Percentiles rank a stretch among this genome's conserved stretches.
phyloP scores from a whole-genome alignment of 1,139 yeast species.

The Zygotorulaspora mrakii region DNA sequence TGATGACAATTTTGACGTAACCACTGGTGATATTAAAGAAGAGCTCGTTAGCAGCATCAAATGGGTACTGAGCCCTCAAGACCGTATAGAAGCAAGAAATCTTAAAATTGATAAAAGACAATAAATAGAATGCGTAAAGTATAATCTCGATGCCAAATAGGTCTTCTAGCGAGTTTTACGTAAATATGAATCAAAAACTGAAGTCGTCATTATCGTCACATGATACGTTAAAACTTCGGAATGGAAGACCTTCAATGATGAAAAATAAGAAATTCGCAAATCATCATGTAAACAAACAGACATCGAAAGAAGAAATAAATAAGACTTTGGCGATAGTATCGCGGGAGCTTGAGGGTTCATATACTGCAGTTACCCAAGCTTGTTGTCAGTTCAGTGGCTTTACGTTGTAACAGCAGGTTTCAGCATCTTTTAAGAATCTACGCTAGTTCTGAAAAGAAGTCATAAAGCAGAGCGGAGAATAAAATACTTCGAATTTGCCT shows the following conservation, averaged over 20 bases:
- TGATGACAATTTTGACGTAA: constrained; percentile 62
- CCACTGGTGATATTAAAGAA: constrained; percentile 34
- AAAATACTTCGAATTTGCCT: no score
- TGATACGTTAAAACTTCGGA: constrained; percentile 2
- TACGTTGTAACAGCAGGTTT: neutral
- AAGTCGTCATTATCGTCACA: constrained; percentile 1
- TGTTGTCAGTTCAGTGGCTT: constrained; percentile 3
- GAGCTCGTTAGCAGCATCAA: constrained; percentile 51
- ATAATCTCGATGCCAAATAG: no score
- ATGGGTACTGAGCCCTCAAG: constrained; percentile 80
- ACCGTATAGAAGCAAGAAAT: constrained; percentile 56
- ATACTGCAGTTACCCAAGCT: constrained; percentile 8
- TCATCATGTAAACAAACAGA: constrained; percentile 16
- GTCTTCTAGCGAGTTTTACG: no score
- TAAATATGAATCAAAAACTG: neutral
- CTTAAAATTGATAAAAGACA: constrained; percentile 45
- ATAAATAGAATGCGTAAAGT: constrained; percentile 6
- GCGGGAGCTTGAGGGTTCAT: constrained; percentile 11
- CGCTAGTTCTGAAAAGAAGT: neutral
- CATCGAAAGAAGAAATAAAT: constrained; percentile 4
- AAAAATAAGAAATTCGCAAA: constrained; percentile 7
- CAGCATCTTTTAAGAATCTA: neutral
- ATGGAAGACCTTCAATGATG: neutral
- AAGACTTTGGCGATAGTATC: constrained; percentile 6
- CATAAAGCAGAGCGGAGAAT: no score